Conservation (phyloP, 2,329 filamentous ascomycete genomes). For the Colletotrichum euphorbiae region DNA sequence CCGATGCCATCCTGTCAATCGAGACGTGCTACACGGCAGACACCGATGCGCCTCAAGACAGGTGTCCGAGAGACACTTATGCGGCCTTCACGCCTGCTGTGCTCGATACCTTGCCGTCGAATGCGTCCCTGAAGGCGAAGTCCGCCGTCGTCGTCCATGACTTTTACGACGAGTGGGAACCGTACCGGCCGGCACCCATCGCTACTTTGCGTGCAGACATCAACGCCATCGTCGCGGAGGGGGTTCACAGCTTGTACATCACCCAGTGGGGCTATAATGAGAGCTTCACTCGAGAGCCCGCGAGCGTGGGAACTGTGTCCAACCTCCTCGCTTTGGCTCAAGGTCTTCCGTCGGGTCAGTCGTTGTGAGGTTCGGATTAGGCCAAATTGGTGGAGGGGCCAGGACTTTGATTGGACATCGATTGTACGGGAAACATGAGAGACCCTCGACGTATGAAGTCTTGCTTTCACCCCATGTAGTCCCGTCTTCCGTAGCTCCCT, state of each 20-base stretch:
- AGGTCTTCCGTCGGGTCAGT: not conserved
- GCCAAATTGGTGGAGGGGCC: too few species aligned
- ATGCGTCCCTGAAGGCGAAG: not conserved
- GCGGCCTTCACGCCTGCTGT: conserved; percentile 10
- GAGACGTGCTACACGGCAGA: conserved; percentile 22
- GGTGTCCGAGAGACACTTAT: conserved; percentile 16
- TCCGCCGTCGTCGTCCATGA: conserved; percentile 16
- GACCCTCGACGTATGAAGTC: too few species aligned
- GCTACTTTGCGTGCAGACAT: not conserved
- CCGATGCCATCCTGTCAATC: not conserved
- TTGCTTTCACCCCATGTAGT: too few species aligned
- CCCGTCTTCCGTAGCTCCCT: too few species aligned
- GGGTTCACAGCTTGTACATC: conserved; percentile 10
- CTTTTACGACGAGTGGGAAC: conserved; percentile 10
- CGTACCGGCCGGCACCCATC: conserved; percentile 1
- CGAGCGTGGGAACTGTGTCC: not conserved
- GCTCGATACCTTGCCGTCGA: not conserved
- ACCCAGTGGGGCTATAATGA: conserved; percentile 26
- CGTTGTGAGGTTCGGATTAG: not conserved
- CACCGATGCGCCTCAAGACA: conserved; percentile 8
- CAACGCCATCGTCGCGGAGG: conserved; percentile 10
- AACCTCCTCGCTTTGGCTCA: conserved; percentile 22
- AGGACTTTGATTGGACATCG: too few species aligned
- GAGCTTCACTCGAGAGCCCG: conserved; percentile 16
- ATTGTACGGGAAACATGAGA: too few species aligned